phyloP scores from a whole-genome alignment of 2,329 filamentous ascomycete species.

The Trichoderma polysporum region DNA sequence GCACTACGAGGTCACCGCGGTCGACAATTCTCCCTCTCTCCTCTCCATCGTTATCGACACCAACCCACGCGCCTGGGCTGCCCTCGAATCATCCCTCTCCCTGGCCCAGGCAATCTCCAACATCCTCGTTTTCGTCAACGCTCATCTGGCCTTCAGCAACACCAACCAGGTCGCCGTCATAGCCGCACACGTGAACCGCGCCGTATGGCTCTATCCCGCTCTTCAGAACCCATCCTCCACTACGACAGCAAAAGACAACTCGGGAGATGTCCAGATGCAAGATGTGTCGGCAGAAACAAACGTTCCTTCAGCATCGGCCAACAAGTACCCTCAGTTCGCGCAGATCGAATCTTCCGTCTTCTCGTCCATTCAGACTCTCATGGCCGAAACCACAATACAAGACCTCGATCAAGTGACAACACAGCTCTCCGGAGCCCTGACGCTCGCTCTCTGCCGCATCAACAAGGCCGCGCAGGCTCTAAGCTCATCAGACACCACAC shows the following conservation, averaged over 20 bases:
- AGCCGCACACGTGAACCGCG: constrained; percentile 82
- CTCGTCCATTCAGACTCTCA: constrained; percentile 68
- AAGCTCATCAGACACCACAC: constrained; percentile 45
- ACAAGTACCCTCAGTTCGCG: constrained; percentile 92
- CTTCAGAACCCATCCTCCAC: constrained; percentile 28
- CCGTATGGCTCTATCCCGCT: constrained; percentile 83
- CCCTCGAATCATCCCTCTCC: constrained; percentile 70
- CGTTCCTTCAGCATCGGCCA: constrained; percentile 53
- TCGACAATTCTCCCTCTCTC: constrained; percentile 70
- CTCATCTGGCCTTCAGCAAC: constrained; percentile 91
- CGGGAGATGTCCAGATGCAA: constrained; percentile 60
- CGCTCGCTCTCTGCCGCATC: constrained; percentile 84
- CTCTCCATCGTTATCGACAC: constrained; percentile 92
- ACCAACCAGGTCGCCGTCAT: constrained; percentile 90
- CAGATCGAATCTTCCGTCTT: constrained; percentile 81
- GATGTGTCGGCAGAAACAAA: constrained; percentile 41
- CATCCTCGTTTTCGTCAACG: constrained; percentile 94
- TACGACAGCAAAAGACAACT: constrained; percentile 30
- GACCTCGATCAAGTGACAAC: constrained; percentile 76
- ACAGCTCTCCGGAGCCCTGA: constrained; percentile 86
- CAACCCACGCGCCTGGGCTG: constrained; percentile 90
- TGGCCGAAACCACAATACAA: constrained; percentile 63
- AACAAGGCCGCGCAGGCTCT: constrained; percentile 74
- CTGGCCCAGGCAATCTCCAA: constrained; percentile 82
- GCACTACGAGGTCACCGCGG: constrained; percentile 57